A percentile compares a stretch with the other conserved stretches of the same genome.
Evolutionary conservation across 2,329 filamentous ascomycete species (phyloP).

Genomic region (Tolypocladium ovalisporum): DNA sequence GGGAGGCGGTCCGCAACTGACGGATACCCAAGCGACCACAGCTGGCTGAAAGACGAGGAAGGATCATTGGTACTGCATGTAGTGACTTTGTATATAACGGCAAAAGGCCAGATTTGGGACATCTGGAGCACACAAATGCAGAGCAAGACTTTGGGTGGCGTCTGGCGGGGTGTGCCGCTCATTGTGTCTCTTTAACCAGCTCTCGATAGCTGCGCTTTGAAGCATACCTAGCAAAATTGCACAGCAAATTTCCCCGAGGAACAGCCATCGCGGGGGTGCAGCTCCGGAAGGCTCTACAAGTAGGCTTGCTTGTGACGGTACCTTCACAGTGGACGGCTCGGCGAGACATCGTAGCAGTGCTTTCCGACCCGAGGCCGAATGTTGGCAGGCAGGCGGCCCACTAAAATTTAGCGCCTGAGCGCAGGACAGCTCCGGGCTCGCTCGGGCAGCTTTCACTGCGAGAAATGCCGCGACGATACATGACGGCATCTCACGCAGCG

Average conservation of each 20-base stretch:
- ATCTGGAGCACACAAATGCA: not conserved
- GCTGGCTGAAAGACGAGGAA: not conserved
- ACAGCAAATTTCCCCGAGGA: not conserved
- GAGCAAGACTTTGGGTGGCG: not conserved
- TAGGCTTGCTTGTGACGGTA: not conserved
- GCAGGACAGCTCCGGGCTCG: not conserved
- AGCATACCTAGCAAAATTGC: not conserved
- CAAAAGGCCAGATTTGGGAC: not conserved
- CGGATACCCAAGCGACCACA: not conserved
- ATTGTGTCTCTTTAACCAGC: not conserved
- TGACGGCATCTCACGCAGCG: conserved; percentile 20
- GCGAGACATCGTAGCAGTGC: not conserved
- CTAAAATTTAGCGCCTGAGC: not conserved
- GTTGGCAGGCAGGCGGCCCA: not conserved
- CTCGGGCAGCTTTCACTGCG: conserved; percentile 2
- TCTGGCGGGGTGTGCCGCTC: not conserved
- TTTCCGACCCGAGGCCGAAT: conserved; percentile 3
- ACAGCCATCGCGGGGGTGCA: too few relatives aligned
- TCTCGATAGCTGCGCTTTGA: not conserved
- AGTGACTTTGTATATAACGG: not conserved
- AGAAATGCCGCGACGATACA: conserved; percentile 23
- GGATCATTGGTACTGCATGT: not conserved
- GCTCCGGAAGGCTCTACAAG: not conserved
- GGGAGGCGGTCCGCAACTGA: not conserved
- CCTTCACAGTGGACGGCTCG: not conserved